Conservation (phyloP, 495 filamentous ascomycete genomes). For the Penicillium desertorum region DNA sequence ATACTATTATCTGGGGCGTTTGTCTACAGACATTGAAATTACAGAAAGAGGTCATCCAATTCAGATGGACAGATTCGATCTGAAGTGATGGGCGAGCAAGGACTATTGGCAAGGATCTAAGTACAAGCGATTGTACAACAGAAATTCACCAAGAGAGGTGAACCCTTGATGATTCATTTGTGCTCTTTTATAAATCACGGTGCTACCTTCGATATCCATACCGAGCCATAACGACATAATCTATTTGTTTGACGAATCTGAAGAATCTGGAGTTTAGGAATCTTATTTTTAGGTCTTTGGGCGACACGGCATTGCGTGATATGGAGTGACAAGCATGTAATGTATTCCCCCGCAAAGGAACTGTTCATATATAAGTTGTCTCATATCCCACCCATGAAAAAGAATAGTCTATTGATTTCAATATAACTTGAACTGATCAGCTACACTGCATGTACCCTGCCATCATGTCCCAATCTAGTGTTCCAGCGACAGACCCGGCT, state of each 20-base stretch:
- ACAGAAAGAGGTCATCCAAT: background rate
- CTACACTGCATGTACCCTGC: background rate
- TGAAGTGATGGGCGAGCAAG: background rate
- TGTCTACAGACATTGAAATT: background rate
- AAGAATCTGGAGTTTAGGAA: background rate
- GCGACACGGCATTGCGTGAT: conserved; percentile 8
- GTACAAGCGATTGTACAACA: background rate
- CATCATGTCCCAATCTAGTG: conserved; percentile 18
- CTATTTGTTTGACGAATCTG: background rate
- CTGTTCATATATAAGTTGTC: background rate
- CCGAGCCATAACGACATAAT: conserved; percentile 2
- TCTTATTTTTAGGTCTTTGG: background rate
- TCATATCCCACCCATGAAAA: background rate
- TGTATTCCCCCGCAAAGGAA: background rate
- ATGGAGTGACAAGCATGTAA: conserved; percentile 1
- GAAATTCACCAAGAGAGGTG: background rate
- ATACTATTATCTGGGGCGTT: background rate
- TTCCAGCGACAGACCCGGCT: conserved; percentile 48
- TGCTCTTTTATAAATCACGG: background rate
- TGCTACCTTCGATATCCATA: background rate
- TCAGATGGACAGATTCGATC: background rate
- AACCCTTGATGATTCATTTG: background rate
- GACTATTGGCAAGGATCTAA: background rate
- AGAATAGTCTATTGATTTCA: background rate
- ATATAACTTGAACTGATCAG: background rate